These are phyloP conservation scores for Chaetomium strumarium DNA, from an alignment of 2,329 filamentous ascomycete genomes.

Conservation along the genomic window DNA sequence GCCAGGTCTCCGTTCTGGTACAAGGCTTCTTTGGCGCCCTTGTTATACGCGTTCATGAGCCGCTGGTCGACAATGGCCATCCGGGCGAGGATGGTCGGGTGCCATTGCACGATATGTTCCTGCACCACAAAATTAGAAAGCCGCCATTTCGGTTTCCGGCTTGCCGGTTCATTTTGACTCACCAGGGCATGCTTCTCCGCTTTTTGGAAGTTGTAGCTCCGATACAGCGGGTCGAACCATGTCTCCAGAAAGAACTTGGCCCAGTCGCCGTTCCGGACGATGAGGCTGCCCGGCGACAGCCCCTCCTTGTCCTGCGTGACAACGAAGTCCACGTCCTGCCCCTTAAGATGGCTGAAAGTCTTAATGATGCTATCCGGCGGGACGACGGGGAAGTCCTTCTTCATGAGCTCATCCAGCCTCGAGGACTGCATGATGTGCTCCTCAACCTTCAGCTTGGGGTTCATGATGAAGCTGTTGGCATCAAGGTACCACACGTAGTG, in stretches of 20 bases:
- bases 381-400: constrained; percentile 78
- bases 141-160: not conserved
- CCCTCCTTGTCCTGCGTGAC: constrained; percentile 81
- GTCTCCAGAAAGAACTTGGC: constrained; percentile 87
- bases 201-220: constrained; percentile 93
- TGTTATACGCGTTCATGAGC: constrained; percentile 71
- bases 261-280: constrained; percentile 82
- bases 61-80: constrained; percentile 85
- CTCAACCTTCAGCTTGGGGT: constrained; percentile 63
- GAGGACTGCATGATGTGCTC: constrained; percentile 61
- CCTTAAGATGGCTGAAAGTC: constrained; percentile 78
- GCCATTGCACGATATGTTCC: constrained; percentile 93
- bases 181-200: constrained; percentile 88
- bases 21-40: constrained; percentile 48
- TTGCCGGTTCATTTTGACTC: constrained; percentile 31
- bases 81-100: constrained; percentile 88
- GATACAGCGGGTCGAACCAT: constrained; percentile 93
- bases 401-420: constrained; percentile 71
- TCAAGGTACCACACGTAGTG: constrained; percentile 86
- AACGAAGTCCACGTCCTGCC: constrained; percentile 72
- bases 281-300: constrained; percentile 68
- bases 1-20: constrained; percentile 84
- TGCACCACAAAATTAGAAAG: constrained; percentile 29
- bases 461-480: constrained; percentile 82
- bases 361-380: constrained; percentile 96